Base-by-base conservation (phyloP, 2,329 filamentous ascomycete genomes). In the Thelonectria olida region DNA sequence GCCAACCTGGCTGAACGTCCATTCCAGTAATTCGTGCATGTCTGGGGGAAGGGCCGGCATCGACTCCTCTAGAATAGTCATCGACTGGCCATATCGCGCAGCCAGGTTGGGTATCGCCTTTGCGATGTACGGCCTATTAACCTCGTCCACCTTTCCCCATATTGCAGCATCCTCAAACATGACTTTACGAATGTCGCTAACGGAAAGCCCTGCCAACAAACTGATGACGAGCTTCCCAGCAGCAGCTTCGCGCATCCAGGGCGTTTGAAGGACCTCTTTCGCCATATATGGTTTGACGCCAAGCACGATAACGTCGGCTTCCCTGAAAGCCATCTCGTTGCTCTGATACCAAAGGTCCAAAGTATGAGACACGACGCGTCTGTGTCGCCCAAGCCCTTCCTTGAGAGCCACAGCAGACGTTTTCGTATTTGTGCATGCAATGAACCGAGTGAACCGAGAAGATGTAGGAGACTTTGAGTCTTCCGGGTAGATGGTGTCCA, bases 41-140 rank as follows among this genome's bases (percentile, higher is more conserved):
- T 10, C 3, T 2, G 38, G 12, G 2, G 51, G 45, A 4, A 60
- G 45, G 5, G 34, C 19, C 5, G 36, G 44, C n/a, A 23, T 27
- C 2, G 42, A 42, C 27, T 41, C 31, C 36, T 58, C 54, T 7
- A 58, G 49, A 9, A 58, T 44, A 15, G 59, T 62, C 41, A 57
- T 62, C 12, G 59, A 62, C 23, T 52, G 27, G 28, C 48, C 17
- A 19, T 61, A 53, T 3, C 48, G 58, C 2, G 58, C 59, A 3
- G 59, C 59, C 2, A 62, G 15, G 23, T 58, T 62, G 2, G 59
- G 59, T 7, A 58, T 49, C 7, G 54, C 59, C 9, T 58, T 62
- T 15, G 27, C 41, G 20, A 62, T 22, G 12, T 57, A 17, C 1
- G 48, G 42, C 13, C 39, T 19, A 6, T 10, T 38, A n/a, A 4